Evolutionary conservation across 2,329 filamentous ascomycete species (phyloP).

Genomic region (Sporothrix phasma): DNA sequence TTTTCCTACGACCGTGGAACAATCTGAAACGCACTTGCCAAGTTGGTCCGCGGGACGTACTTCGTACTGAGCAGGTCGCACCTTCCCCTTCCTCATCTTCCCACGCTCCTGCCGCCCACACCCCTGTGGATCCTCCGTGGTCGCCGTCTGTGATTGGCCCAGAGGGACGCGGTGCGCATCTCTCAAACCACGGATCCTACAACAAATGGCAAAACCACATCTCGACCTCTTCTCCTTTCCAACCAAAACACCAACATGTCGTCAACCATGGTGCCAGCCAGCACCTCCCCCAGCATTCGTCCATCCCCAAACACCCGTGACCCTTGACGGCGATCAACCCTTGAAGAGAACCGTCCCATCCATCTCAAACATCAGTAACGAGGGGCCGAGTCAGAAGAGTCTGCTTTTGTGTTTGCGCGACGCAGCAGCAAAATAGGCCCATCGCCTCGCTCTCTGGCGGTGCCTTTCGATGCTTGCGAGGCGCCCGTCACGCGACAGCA

Average conservation of each 20-base stretch:
- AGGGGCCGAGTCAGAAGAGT: background rate
- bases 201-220: conserved; percentile 9
- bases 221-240: background rate
- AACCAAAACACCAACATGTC: background rate
- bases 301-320: conserved; percentile 3
- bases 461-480: background rate
- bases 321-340: conserved; percentile 36
- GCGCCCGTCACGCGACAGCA: background rate
- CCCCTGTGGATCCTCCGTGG: conserved; percentile 10
- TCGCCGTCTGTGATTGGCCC: conserved; percentile 3
- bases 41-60: background rate
- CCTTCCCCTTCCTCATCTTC: conserved; percentile 6
- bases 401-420: background rate
- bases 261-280: conserved; percentile 6
- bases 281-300: background rate
- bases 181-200: conserved; percentile 5
- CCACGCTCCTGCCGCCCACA: background rate
- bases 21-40: conserved; percentile 14
- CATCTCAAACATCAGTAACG: conserved; percentile 39
- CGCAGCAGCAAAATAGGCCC: background rate
- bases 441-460: background rate
- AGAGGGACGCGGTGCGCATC: background rate
- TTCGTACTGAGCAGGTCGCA: too few relatives aligned
- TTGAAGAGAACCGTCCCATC: conserved; percentile 38
- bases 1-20: conserved; percentile 8